Conservation (phyloP, 108 stramenopile species). For the Nitzschia palea region DNA sequence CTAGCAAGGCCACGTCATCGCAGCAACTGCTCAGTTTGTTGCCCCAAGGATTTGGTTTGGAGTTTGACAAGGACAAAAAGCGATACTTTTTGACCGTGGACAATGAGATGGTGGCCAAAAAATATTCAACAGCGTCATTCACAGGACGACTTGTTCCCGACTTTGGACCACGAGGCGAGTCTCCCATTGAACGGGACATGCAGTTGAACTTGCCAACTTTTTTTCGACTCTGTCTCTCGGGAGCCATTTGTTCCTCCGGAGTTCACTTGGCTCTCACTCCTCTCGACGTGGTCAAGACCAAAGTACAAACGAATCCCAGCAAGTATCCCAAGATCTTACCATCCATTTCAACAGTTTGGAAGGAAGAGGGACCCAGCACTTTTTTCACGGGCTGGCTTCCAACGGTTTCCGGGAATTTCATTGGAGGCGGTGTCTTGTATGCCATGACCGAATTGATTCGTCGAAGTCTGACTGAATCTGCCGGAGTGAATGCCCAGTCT, state of each 20-base stretch:
- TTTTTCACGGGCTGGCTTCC: conserved; percentile 72
- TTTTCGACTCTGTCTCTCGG: conserved; percentile 47
- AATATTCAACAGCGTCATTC: conserved; percentile 21
- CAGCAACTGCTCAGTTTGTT: conserved; percentile 50
- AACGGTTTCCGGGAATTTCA: conserved; percentile 59
- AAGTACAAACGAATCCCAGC: conserved; percentile 23
- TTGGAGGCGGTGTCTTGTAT: conserved; percentile 47
- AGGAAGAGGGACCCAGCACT: conserved; percentile 49
- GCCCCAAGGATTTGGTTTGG: conserved; percentile 57
- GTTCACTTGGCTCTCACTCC: conserved; percentile 51
- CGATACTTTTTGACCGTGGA: conserved; percentile 39
- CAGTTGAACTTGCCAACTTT: conserved; percentile 41
- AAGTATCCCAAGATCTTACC: conserved; percentile 27
- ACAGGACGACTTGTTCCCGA: conserved; percentile 31
- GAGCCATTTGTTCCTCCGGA: conserved; percentile 56
- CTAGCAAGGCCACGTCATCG: conserved; percentile 36
- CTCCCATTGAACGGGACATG: conserved; percentile 63
- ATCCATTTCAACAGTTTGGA: conserved; percentile 46
- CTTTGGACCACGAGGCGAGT: conserved; percentile 61
- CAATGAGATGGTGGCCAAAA: conserved; percentile 26
- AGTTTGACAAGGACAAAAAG: conserved; percentile 42
- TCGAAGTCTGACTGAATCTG: conserved; percentile 37
- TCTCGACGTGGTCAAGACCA: conserved; percentile 25
- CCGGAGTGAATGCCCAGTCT: conserved; percentile 18
- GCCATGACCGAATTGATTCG: conserved; percentile 60